Evolutionary conservation across 2,329 filamentous ascomycete genomes (phyloP).

Genomic region (Sphaerulina vaccinii): DNA sequence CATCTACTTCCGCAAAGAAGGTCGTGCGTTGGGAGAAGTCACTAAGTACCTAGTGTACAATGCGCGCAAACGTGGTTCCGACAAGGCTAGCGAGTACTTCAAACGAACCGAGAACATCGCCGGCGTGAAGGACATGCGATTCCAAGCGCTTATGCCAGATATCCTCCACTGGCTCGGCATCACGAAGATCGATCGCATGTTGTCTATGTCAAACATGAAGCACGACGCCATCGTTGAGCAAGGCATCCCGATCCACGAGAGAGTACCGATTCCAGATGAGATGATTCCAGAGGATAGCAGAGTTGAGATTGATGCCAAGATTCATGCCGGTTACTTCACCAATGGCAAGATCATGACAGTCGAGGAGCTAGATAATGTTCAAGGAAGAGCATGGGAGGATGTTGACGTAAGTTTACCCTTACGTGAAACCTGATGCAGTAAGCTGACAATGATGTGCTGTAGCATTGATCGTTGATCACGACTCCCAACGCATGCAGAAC

Average conservation of each 20-base stretch:
- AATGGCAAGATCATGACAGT: constrained; percentile 85
- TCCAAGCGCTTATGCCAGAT: constrained; percentile 90
- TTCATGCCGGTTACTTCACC: constrained; percentile 85
- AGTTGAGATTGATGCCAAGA: constrained; percentile 99
- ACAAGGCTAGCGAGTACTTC: constrained; percentile 87
- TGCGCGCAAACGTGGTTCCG: constrained; percentile 73
- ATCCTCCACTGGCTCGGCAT: constrained; percentile 98
- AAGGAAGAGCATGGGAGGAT: constrained; percentile 88
- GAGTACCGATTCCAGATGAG: constrained; percentile 83
- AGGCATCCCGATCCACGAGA: constrained; percentile 29
- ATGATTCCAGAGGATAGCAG: constrained; percentile 92
- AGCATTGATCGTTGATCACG: constrained; percentile 21
- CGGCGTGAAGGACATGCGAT: constrained; percentile 90
- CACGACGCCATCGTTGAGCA: constrained; percentile 77
- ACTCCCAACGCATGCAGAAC: neutral
- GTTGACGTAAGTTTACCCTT: constrained; percentile 42
- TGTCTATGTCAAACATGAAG: constrained; percentile 98
- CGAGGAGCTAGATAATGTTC: constrained; percentile 79
- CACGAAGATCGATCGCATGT: constrained; percentile 96
- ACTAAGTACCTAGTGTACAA: constrained; percentile 86
- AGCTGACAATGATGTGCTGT: constrained; percentile 19
- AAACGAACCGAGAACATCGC: constrained; percentile 97
- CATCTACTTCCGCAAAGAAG: constrained; percentile 98
- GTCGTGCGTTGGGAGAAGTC: constrained; percentile 88
- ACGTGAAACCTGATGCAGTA: constrained; percentile 3